phyloP scores from a whole-genome alignment of 306 rosid species.

The Phaseolus lunatus region DNA sequence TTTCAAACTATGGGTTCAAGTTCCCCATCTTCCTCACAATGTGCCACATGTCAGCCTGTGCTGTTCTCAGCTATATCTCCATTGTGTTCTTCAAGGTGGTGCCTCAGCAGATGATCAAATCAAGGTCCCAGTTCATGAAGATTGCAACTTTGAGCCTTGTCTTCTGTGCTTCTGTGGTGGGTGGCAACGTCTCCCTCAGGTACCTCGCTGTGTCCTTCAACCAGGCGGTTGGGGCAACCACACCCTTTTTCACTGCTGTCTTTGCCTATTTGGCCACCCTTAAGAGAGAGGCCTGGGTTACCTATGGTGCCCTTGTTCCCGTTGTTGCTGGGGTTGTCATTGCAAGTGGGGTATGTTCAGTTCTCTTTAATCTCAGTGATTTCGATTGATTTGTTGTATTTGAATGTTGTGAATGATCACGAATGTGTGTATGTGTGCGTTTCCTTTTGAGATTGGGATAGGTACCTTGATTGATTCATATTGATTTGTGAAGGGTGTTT shows the following conservation, averaged over 20 bases:
- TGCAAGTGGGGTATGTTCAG: constrained; percentile 91
- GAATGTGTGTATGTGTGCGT: neutral
- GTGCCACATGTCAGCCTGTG: constrained; percentile 98
- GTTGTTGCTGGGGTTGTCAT: constrained; percentile 98
- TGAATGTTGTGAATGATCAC: neutral
- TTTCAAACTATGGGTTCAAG: constrained; percentile 87
- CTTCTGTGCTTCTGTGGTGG: constrained; percentile 93
- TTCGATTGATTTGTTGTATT: constrained; percentile 25
- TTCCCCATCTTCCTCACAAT: constrained; percentile 99
- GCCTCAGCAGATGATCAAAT: constrained; percentile 86
- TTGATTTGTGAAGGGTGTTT: constrained; percentile 19
- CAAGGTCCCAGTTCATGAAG: constrained; percentile 83
- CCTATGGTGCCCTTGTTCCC: constrained; percentile 94
- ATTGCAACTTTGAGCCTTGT: constrained; percentile 84
- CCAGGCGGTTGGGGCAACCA: constrained; percentile 98
- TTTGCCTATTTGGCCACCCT: constrained; percentile 85
- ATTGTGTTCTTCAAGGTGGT: constrained; percentile 81
- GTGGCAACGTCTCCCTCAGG: constrained; percentile 88
- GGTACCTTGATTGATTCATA: constrained; percentile 26
- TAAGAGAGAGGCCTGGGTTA: constrained; percentile 95
- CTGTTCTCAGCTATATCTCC: constrained; percentile 89
- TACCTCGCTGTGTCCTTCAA: constrained; percentile 95
- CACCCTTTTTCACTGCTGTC: constrained; percentile 93
- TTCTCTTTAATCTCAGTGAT: neutral
- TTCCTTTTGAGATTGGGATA: neutral